phyloP scores from a whole-genome alignment of 371 early-diverging fungal species.

The Lichtheimia ramosa region DNA sequence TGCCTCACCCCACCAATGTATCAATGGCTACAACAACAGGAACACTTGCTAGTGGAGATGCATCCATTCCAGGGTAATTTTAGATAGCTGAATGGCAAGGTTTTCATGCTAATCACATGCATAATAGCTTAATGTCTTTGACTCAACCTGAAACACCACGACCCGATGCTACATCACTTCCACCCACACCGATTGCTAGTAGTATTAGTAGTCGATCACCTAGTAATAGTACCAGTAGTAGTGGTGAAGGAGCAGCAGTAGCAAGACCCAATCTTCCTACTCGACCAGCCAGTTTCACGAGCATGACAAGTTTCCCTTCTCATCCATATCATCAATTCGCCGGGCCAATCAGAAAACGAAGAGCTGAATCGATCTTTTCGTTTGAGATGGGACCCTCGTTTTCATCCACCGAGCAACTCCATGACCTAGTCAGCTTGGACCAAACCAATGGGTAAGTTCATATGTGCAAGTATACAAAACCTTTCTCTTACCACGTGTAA shows the following conservation, averaged over 20 bases:
- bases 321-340: constrained; percentile 43
- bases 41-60: background rate
- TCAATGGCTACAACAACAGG: background rate
- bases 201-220: constrained; percentile 7
- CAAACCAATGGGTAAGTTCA: constrained; percentile 41
- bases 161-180: constrained; percentile 15
- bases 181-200: constrained; percentile 15
- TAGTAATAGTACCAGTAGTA: constrained; percentile 29
- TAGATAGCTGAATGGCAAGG: no score
- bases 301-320: constrained; percentile 41
- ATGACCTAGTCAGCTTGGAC: constrained; percentile 45
- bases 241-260: background rate
- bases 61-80: no score
- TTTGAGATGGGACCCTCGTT: constrained; percentile 51
- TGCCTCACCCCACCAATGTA: constrained; percentile 4
- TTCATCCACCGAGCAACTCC: constrained; percentile 36
- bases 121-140: constrained; percentile 17
- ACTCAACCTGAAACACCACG: constrained; percentile 22
- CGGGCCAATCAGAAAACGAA: constrained; percentile 32
- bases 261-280: constrained; percentile 36
- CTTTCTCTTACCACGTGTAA: background rate
- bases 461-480: background rate
- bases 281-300: constrained; percentile 43
- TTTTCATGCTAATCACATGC: no score
- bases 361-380: constrained; percentile 52